These are phyloP conservation scores for Hymenoscyphus albidus DNA, from an alignment of 2,329 filamentous ascomycete genomes.

Conservation along the genomic window DNA sequence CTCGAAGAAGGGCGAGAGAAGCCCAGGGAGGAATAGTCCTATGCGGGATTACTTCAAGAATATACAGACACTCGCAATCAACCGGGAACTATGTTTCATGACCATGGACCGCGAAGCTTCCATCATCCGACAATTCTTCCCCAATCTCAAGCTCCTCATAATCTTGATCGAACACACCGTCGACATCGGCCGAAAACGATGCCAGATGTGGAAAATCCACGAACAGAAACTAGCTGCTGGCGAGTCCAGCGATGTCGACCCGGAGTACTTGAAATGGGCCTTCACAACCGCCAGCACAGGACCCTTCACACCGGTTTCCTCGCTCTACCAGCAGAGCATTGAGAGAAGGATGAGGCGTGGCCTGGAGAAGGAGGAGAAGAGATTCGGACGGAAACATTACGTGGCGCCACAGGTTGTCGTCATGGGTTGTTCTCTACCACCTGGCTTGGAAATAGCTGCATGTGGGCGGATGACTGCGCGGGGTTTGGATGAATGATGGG, in stretches of 20 bases:
- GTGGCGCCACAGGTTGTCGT: conserved; percentile 9
- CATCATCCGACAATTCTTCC: conserved; percentile 9
- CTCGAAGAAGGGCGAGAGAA: not conserved
- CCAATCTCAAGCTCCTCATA: conserved; percentile 15
- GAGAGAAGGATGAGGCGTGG: conserved; percentile 4
- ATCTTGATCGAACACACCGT: conserved; percentile 11
- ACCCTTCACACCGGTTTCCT: conserved; percentile 8
- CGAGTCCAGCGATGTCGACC: not conserved
- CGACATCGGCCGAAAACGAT: not conserved
- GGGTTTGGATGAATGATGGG: conserved; percentile 2
- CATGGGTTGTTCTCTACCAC: conserved; percentile 13
- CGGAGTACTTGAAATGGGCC: conserved; percentile 6
- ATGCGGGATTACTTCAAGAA: conserved; percentile 11
- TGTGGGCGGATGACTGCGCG: conserved; percentile 8
- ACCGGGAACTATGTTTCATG: conserved; percentile 9
- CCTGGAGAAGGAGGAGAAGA: conserved; percentile 7
- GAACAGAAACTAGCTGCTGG: conserved; percentile 3
- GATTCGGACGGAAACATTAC: conserved; percentile 1
- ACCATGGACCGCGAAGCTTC: conserved; percentile 8
- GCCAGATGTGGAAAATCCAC: conserved; percentile 3
- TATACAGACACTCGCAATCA: conserved; percentile 13
- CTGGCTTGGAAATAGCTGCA: conserved; percentile 9
- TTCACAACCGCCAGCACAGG: conserved; percentile 14
- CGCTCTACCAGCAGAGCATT: conserved; percentile 1
- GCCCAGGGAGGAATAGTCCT: conserved; percentile 3